Conservation (phyloP, 768 basidiomycete species). For the Polyporus arcularius region DNA sequence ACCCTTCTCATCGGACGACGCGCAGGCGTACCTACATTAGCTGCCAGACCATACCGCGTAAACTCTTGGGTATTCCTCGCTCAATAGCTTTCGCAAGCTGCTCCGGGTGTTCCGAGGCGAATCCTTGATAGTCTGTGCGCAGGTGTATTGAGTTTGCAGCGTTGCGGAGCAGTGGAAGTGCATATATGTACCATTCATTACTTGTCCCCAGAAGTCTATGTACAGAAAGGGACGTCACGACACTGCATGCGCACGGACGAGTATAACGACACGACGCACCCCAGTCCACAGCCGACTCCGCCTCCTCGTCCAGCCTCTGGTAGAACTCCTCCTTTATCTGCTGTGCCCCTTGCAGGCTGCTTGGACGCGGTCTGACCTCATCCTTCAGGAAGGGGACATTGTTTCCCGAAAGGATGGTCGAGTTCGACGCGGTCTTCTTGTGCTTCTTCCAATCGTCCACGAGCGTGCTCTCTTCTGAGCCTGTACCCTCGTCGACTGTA, state of each 20-base stretch:
- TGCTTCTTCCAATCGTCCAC: constrained; percentile 35
- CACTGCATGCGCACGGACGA: not conserved
- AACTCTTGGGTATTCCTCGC: constrained; percentile 81
- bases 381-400: constrained; percentile 57
- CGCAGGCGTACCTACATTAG: constrained; percentile 62
- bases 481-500: constrained; percentile 14
- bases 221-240: constrained; percentile 9
- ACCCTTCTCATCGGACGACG: not conserved
- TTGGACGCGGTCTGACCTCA: constrained; percentile 40
- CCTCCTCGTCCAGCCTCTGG: constrained; percentile 27
- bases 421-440: constrained; percentile 63
- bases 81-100: constrained; percentile 89
- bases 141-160: not conserved
- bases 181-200: constrained; percentile 70
- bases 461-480: constrained; percentile 24
- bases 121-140: constrained; percentile 77
- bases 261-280: constrained; percentile 44
- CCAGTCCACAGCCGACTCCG: constrained; percentile 68
- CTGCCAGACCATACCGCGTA: constrained; percentile 97
- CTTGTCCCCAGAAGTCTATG: constrained; percentile 91
- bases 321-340: constrained; percentile 49
- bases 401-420: constrained; percentile 55
- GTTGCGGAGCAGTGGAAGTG: not conserved
- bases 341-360: constrained; percentile 67
- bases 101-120: constrained; percentile 77